Evolutionary conservation across 345 rosid species (phyloP).

Genomic region (Erodium maritimum): DNA sequence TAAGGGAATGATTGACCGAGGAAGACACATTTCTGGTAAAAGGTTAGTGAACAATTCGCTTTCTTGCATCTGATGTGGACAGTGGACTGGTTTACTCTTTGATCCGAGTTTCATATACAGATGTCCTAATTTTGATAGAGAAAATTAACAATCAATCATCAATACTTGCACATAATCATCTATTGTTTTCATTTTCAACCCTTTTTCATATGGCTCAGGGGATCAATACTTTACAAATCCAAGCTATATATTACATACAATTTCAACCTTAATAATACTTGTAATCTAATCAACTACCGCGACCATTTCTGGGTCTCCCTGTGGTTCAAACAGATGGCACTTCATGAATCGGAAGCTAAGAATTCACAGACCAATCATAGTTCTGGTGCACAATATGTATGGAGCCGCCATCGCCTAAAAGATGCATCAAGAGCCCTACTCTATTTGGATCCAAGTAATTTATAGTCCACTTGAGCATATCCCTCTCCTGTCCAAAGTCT

Average conservation of each 20-base stretch:
- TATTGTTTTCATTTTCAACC: not conserved
- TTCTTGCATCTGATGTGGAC: no score
- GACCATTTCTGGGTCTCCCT: not conserved
- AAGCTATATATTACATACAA: not conserved
- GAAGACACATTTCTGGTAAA: no score
- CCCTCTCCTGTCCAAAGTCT: slow-evolving; percentile 66
- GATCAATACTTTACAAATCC: not conserved
- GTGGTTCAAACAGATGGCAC: no score
- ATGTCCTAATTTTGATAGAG: no score
- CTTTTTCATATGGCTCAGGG: not conserved
- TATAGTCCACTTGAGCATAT: slow-evolving; percentile 56
- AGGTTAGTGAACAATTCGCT: no score
- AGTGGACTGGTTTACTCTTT: no score
- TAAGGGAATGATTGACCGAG: no score
- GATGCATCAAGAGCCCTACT: slow-evolving; percentile 65
- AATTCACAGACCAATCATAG: slow-evolving; percentile 75
- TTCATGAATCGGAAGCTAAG: slow-evolving; percentile 7
- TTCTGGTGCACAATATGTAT: slow-evolving; percentile 49
- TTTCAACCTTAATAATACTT: no score
- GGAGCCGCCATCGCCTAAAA: slow-evolving; percentile 55
- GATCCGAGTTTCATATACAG: no score
- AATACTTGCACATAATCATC: not conserved
- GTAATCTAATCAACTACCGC: not conserved
- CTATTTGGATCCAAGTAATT: slow-evolving; percentile 57
- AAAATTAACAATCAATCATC: no score